Percentiles rank a stretch among this genome's conserved stretches.
Evolutionary conservation across 2,329 filamentous ascomycete genomes (phyloP).

Genomic region (Trichoderma endophyticum): DNA sequence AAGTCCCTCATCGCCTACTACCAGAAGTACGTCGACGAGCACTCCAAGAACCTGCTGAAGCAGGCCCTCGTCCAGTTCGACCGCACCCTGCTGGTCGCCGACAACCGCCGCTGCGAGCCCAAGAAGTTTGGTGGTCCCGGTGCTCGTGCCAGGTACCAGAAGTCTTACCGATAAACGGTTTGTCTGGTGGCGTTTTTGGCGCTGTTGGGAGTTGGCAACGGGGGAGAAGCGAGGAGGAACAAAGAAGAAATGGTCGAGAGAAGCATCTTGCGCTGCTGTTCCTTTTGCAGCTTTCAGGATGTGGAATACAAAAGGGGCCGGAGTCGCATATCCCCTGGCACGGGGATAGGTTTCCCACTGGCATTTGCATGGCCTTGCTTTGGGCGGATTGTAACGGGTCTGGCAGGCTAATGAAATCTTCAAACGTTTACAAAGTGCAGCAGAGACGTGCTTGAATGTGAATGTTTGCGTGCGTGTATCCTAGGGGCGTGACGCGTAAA

Average conservation of each 20-base stretch:
- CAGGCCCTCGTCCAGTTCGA: constrained; percentile 93
- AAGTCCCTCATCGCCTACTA: constrained; percentile 81
- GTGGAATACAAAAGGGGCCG: constrained; percentile 30
- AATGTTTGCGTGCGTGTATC: constrained; percentile 17
- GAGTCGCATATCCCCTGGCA: constrained; percentile 40
- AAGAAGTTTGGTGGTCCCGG: constrained; percentile 97
- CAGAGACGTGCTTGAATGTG: neutral
- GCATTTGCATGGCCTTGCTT: constrained; percentile 53
- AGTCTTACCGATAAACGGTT: constrained; percentile 87
- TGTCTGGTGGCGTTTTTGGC: neutral
- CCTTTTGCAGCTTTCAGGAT: constrained; percentile 4
- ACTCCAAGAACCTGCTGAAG: constrained; percentile 99
- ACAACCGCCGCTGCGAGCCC: constrained; percentile 98
- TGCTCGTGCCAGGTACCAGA: constrained; percentile 96
- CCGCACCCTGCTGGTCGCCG: constrained; percentile 94
- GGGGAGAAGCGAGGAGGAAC: neutral
- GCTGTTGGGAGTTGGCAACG: neutral
- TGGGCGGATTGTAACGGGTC: constrained; percentile 48
- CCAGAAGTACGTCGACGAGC: constrained; percentile 99
- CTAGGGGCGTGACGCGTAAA: constrained; percentile 11
- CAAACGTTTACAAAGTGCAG: constrained; percentile 35
- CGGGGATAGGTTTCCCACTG: constrained; percentile 41
- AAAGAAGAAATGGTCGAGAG: constrained; percentile 4
- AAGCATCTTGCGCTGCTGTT: constrained; percentile 5
- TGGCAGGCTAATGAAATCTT: constrained; percentile 52